Percentiles rank a stretch among this genome's conserved stretches.
Conservation (phyloP, 2,329 filamentous ascomycete genomes). For the Aureobasidium sp. region DNA sequence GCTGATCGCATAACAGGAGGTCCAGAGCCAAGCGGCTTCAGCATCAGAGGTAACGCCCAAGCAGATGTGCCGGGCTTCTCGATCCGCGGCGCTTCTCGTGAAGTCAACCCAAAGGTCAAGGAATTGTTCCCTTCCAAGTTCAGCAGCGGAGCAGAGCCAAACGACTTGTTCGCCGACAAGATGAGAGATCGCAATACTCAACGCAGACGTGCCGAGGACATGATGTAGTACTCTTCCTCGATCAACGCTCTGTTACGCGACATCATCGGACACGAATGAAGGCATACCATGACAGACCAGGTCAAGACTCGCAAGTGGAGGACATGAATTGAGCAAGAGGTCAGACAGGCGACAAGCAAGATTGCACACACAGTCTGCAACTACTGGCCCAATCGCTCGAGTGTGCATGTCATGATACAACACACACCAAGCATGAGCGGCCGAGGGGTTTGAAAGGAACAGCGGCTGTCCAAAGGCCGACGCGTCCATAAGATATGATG, state of each 20-base stretch:
- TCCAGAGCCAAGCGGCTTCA: conserved; percentile 23
- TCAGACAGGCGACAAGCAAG: too few relatives aligned
- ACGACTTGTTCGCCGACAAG: conserved; percentile 27
- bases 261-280: not conserved
- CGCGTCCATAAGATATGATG: not conserved
- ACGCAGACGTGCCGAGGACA: conserved; percentile 20
- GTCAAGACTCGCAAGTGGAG: not conserved
- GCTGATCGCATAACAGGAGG: conserved; percentile 17
- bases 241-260: conserved; percentile 2
- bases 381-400: not conserved
- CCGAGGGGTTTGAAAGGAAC: too few relatives aligned
- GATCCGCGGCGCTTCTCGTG: conserved; percentile 24
- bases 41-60: conserved; percentile 26
- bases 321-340: not conserved
- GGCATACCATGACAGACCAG: not conserved
- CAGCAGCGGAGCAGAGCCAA: conserved; percentile 20
- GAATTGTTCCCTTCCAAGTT: conserved; percentile 27
- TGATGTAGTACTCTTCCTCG: conserved; percentile 13
- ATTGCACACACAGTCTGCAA: not conserved
- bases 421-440: not conserved
- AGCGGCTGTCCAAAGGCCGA: not conserved
- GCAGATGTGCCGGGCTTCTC: conserved; percentile 20
- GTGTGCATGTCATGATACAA: not conserved
- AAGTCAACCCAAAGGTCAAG: conserved; percentile 21
- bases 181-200: conserved; percentile 24